phyloP scores from a whole-genome alignment of 768 basidiomycete genomes.

The Lactarius akahatsu region DNA sequence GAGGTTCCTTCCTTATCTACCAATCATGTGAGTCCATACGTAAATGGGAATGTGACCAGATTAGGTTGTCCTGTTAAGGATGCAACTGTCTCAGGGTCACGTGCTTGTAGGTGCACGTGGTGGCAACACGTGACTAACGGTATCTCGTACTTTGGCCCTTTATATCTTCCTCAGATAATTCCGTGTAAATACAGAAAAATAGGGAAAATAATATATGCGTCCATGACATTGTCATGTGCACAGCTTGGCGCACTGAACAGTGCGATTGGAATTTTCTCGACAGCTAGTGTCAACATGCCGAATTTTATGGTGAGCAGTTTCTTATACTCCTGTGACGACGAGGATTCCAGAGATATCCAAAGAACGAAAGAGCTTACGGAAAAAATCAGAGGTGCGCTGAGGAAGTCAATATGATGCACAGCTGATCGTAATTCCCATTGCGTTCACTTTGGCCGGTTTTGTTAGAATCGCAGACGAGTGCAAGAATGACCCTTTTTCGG shows the following conservation, averaged over 20 bases:
- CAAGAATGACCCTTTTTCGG: constrained; percentile 69
- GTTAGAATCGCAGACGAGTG: constrained; percentile 78
- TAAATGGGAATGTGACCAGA: no score
- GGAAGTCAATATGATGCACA: constrained; percentile 72
- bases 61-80: no score
- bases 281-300: constrained; percentile 75
- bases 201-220: no score
- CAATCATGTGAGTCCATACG: no score
- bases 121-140: no score
- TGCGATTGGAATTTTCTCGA: constrained; percentile 71
- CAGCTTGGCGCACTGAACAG: constrained; percentile 79
- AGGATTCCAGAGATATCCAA: constrained; percentile 64
- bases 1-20: no score
- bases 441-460: constrained; percentile 76
- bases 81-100: no score
- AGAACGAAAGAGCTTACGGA: constrained; percentile 56
- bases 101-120: no score
- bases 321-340: background rate
- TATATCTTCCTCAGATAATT: no score
- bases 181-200: no score
- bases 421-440: constrained; percentile 68
- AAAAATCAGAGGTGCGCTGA: background rate
- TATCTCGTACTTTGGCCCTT: no score
- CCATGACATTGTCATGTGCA: no score
- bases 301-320: constrained; percentile 63